These are phyloP conservation scores for Hypsizygus ulmarius DNA, from an alignment of 1,284 basidiomycete genomes.

Conservation along the genomic window DNA sequence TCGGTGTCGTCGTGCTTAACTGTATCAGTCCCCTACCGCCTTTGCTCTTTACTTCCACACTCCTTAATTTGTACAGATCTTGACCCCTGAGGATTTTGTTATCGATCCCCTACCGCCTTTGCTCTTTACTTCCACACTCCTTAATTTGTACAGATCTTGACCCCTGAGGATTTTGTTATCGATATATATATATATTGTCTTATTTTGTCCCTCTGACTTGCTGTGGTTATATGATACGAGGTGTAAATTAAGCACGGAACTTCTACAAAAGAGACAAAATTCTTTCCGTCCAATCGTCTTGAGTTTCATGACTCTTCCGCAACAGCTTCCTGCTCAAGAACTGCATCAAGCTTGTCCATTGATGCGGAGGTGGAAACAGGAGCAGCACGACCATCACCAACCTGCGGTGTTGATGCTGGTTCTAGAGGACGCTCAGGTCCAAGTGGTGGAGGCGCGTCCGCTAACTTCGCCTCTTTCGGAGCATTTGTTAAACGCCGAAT, in stretches of 20 bases:
- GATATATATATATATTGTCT: conserved; percentile 26
- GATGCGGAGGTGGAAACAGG: conserved; percentile 19
- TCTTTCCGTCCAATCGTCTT: conserved; percentile 6
- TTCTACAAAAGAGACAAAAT: conserved; percentile 9
- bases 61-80: no score
- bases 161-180: conserved; percentile 27
- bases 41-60: conserved; percentile 14
- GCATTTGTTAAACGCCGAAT: conserved; percentile 62
- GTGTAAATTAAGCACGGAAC: conserved; percentile 15
- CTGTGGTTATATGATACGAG: conserved; percentile 9
- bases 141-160: conserved; percentile 31
- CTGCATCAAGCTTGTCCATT: conserved; percentile 12
- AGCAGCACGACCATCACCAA: conserved; percentile 28
- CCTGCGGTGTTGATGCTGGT: conserved; percentile 43
- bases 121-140: conserved; percentile 18
- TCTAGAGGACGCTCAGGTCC: conserved; percentile 49
- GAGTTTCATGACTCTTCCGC: conserved; percentile 10
- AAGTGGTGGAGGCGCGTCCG: conserved; percentile 37
- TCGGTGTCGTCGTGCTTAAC: conserved; percentile 4
- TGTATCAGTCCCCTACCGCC: conserved; percentile 16
- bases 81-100: no score
- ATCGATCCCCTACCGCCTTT: conserved; percentile 16
- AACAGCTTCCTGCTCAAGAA: conserved; percentile 7
- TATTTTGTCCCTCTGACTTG: conserved; percentile 15
- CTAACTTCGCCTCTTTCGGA: conserved; percentile 41